phyloP scores from a whole-genome alignment of 2,329 filamentous ascomycete species.

The Davidsoniella australis region DNA sequence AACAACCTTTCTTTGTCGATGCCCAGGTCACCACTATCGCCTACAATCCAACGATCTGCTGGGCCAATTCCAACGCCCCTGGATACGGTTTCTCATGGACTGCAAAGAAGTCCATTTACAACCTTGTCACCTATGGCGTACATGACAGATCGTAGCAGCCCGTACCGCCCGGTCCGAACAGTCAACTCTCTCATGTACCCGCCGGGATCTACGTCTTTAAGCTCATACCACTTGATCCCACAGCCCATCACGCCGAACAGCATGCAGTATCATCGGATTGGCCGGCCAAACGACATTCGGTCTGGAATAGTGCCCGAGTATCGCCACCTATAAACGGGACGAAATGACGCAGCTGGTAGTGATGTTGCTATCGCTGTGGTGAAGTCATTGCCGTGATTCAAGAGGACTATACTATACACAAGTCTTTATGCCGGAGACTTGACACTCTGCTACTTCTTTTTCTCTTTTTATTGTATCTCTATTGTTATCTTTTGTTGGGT shows the following conservation, averaged over 20 bases:
- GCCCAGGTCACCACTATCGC: conserved; percentile 35
- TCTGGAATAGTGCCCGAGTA: conserved; percentile 55
- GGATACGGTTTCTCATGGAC: not conserved
- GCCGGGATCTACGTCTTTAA: conserved; percentile 62
- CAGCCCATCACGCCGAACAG: conserved; percentile 44
- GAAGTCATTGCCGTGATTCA: no score
- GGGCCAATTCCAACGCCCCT: conserved; percentile 3
- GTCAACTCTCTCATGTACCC: conserved; percentile 86
- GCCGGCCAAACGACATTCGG: conserved; percentile 49
- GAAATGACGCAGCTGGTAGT: no score
- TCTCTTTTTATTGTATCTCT: no score
- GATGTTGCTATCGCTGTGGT: no score
- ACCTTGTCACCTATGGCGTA: conserved; percentile 70
- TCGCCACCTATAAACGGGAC: not conserved
- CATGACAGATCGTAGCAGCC: conserved; percentile 73
- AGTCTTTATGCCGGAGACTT: no score
- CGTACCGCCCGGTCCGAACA: conserved; percentile 77
- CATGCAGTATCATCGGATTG: conserved; percentile 71
- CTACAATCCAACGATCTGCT: conserved; percentile 5
- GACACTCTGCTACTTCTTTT: no score
- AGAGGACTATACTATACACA: no score
- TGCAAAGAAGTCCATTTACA: conserved; percentile 7
- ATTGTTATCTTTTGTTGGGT: no score
- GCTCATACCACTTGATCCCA: conserved; percentile 45
- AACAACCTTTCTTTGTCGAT: conserved; percentile 20